A percentile compares a stretch with the other conserved stretches of the same genome.
These are phyloP conservation scores for Sequoiadendron giganteum DNA, from an alignment of 75 land plant genomes.

Conservation along the genomic window DNA sequence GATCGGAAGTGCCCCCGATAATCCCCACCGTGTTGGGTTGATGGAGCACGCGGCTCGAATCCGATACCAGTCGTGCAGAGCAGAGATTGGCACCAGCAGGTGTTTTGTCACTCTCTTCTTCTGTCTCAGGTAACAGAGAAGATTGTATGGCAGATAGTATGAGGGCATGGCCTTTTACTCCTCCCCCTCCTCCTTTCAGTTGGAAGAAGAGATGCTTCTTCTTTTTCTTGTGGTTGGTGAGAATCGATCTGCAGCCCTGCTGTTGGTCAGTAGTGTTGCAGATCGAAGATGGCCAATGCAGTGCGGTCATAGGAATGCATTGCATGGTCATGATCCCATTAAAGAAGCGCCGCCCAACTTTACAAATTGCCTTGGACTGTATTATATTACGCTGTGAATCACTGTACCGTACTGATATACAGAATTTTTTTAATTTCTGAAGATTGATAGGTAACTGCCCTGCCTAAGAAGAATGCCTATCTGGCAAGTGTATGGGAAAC, in stretches of 20 bases:
- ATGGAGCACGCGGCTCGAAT: background rate
- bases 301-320: background rate
- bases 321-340: slow-evolving; percentile 3
- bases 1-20: slow-evolving; percentile 46
- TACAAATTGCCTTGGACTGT: background rate
- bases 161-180: background rate
- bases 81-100: background rate
- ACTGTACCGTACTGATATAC: background rate
- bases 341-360: background rate
- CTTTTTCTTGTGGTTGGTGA: background rate
- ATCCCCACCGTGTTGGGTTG: slow-evolving; percentile 53
- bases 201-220: background rate
- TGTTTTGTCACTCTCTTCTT: background rate
- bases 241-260: background rate
- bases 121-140: background rate
- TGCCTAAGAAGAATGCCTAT: too few relatives aligned
- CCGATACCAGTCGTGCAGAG: background rate
- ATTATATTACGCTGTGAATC: too few relatives aligned
- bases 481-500: too few relatives aligned
- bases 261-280: background rate
- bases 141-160: background rate
- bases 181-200: background rate
- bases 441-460: too few relatives aligned
- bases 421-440: too few relatives aligned
- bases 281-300: background rate